phyloP scores from a whole-genome alignment of 2,329 filamentous ascomycete genomes.

The Herpotrichia juniperi region DNA sequence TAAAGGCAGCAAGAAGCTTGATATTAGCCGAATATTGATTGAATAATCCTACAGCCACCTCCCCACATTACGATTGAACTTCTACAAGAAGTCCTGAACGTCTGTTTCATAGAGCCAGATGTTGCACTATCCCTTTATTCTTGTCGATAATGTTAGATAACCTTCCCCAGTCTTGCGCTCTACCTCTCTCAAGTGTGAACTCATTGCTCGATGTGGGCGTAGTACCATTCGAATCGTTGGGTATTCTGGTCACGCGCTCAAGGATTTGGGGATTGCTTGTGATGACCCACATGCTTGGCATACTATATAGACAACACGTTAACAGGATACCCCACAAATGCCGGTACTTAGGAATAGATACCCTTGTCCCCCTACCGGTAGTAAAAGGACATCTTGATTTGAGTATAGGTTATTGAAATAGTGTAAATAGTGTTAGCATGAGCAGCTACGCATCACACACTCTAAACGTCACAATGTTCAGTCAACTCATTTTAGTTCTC shows the following conservation, averaged over 20 bases:
- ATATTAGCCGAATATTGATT: conserved; percentile 4
- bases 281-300: no score
- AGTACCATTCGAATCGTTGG: no score
- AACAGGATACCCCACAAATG: neutral
- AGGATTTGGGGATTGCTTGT: no score
- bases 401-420: neutral
- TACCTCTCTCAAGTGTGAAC: neutral
- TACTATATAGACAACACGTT: neutral
- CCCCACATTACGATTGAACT: neutral
- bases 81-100: neutral
- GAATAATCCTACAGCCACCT: neutral
- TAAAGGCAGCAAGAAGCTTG: neutral
- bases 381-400: neutral
- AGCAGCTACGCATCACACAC: no score
- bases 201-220: no score
- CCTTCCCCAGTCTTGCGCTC: neutral
- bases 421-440: no score
- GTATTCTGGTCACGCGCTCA: neutral
- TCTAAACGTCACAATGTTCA: neutral
- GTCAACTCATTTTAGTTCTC: neutral
- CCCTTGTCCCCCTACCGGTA: neutral
- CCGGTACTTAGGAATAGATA: neutral
- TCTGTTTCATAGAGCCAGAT: neutral
- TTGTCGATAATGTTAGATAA: neutral
- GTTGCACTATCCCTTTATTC: no score